Evolutionary conservation across 2,329 filamentous ascomycete species (phyloP).

Genomic region (Eutypa lata): DNA sequence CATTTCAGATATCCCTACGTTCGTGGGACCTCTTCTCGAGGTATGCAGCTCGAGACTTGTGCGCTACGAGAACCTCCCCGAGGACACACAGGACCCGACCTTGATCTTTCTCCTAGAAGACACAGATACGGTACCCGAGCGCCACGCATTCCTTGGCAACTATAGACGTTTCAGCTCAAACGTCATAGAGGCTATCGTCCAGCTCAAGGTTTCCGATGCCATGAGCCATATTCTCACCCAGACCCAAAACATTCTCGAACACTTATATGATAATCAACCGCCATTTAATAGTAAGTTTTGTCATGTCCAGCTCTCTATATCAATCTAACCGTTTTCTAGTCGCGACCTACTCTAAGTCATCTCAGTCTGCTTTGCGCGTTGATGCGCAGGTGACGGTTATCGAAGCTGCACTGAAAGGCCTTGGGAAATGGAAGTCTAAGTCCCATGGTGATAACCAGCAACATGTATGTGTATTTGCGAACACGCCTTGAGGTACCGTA

Average conservation of each 20-base stretch:
- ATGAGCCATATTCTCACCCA: slow-evolving; percentile 82
- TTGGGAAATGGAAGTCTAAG: slow-evolving; percentile 67
- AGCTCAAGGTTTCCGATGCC: slow-evolving; percentile 78
- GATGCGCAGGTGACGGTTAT: slow-evolving; percentile 90
- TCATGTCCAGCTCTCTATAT: background rate
- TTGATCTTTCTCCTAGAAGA: slow-evolving; percentile 85
- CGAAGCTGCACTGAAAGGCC: slow-evolving; percentile 84
- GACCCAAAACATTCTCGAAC: slow-evolving; percentile 70
- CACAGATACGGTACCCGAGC: slow-evolving; percentile 89
- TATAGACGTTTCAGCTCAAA: slow-evolving; percentile 88
- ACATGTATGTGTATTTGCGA: slow-evolving; percentile 12
- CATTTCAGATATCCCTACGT: slow-evolving; percentile 55
- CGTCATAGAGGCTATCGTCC: slow-evolving; percentile 83
- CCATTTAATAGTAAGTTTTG: slow-evolving; percentile 59
- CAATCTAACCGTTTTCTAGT: slow-evolving; percentile 33
- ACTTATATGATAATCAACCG: slow-evolving; percentile 69
- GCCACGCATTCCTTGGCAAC: slow-evolving; percentile 92
- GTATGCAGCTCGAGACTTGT: slow-evolving; percentile 80
- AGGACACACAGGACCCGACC: slow-evolving; percentile 76
- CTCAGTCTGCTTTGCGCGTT: slow-evolving; percentile 70
- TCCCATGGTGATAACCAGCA: slow-evolving; percentile 12
- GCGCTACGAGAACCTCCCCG: slow-evolving; percentile 81
- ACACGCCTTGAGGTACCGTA: background rate
- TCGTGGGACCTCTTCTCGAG: slow-evolving; percentile 76
- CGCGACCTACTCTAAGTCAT: slow-evolving; percentile 64